A percentile compares a stretch with the other conserved stretches of the same genome.
Evolutionary conservation across 1,139 yeast species (phyloP).

Genomic region (Suhomyces chickasaworum): DNA sequence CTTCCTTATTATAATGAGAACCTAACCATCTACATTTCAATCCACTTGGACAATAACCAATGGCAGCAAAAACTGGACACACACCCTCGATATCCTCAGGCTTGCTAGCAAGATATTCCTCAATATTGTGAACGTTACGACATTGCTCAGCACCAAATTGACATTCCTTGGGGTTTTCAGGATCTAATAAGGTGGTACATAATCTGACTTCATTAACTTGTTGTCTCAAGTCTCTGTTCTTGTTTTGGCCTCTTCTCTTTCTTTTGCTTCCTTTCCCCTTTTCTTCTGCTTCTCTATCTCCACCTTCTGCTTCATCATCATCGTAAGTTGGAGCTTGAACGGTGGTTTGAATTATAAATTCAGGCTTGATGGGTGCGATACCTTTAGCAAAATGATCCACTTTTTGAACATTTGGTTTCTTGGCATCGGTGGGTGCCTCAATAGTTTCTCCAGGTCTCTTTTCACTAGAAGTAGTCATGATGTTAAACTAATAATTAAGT

Average conservation of each 20-base stretch:
- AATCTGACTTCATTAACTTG: conserved; percentile 63
- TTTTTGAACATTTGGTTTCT: conserved; percentile 24
- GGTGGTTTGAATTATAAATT: conserved; percentile 45
- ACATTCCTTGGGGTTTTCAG: conserved; percentile 53
- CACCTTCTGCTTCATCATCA: conserved; percentile 51
- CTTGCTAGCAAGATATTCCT: conserved; percentile 62
- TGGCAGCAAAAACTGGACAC: conserved; percentile 81
- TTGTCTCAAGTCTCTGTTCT: conserved; percentile 78
- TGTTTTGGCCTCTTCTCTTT: conserved; percentile 82
- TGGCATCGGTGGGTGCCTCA: conserved; percentile 22
- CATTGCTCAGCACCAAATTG: conserved; percentile 72
- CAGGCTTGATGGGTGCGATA: conserved; percentile 66
- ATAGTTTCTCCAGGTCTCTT: conserved; percentile 24
- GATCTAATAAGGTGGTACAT: conserved; percentile 64
- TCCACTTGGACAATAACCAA: conserved; percentile 93
- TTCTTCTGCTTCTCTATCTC: conserved; percentile 41
- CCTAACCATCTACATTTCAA: conserved; percentile 88
- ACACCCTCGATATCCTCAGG: conserved; percentile 68
- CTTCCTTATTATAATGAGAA: conserved; percentile 63
- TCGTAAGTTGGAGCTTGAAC: conserved; percentile 47
- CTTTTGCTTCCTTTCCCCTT: conserved; percentile 31
- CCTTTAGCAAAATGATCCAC: conserved; percentile 41
- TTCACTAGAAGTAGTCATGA: conserved; percentile 15
- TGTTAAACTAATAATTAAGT: neutral
- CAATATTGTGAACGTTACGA: conserved; percentile 74